Base-by-base conservation (phyloP, 495 filamentous ascomycete genomes). In the Entonaema liquescens region DNA sequence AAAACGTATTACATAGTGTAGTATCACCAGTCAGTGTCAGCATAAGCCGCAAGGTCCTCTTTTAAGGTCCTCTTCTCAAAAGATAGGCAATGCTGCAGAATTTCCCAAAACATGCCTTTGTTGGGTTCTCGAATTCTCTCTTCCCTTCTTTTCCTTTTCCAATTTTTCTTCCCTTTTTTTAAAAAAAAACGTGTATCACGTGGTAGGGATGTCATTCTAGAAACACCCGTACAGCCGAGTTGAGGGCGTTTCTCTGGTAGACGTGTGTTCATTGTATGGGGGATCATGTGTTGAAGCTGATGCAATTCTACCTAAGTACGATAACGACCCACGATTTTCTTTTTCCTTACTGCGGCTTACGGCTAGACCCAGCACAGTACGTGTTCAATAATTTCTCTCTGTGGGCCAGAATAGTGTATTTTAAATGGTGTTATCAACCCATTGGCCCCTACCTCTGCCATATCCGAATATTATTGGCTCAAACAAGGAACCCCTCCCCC, bases 341-440 rank as follows among this genome's bases (percentile, higher is more conserved):
- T 57, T 57, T 57, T 36, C 31, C 19, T 36, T 57, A 35, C 54
- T 57, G 29, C 54, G 29, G 54, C 54, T 38, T 57, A 38, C 19
- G 54, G 54, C 33, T 57, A 47, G 42, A 19, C 5, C 26, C 49
- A n/a, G 49, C 49, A 53, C 26, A 53, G 49, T 53, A 29, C 49
- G 49, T 53, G 26, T 53, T 21, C 42, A 21, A 47, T 21, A 47
- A 47, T 21, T 21, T 47, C 42, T 21, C 42, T 47, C 42, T 47
- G 42, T 47, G 42, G 42, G 42, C 42, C 42, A 47, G 19, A 47
- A 47, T 47, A 53, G 23, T 53, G 49, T 44, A 42, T 55, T 35
- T 29, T 35, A 17, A 42, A 68, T 68, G 63, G 59, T 68, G 55
- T 67, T 67, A 67, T 68, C 63, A 71, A 59, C 60, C 63, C 58